phyloP scores from a whole-genome alignment of 1,284 basidiomycete genomes.

The Ceraceosorus guamensis region DNA sequence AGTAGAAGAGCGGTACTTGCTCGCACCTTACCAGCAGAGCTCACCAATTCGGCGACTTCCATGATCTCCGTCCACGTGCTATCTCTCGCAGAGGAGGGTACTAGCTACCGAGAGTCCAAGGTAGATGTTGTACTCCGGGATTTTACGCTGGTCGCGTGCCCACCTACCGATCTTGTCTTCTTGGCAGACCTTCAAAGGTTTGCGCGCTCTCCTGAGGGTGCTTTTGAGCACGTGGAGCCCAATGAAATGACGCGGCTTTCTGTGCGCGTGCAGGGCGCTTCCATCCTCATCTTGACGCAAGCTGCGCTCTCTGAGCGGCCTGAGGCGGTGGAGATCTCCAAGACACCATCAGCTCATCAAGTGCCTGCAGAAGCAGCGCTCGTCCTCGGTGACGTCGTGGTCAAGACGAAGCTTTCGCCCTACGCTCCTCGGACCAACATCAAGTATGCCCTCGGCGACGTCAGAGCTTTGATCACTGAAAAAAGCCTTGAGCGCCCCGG shows the following conservation, averaged over 20 bases:
- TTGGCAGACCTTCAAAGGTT: constrained; percentile 62
- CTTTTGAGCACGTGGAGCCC: constrained; percentile 86
- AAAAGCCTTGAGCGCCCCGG: constrained; percentile 2
- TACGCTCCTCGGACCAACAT: constrained; percentile 26
- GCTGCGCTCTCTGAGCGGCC: no score
- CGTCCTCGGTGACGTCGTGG: constrained; percentile 22
- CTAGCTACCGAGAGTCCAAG: constrained; percentile 67
- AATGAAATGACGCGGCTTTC: constrained; percentile 71
- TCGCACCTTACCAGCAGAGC: no score
- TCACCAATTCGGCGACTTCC: constrained; percentile 13
- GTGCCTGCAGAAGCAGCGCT: constrained; percentile 15
- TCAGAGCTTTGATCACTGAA: constrained; percentile 18
- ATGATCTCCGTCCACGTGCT: constrained; percentile 63
- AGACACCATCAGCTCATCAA: constrained; percentile 7
- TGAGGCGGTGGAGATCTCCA: no score
- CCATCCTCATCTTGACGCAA: neutral
- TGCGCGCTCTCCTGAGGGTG: constrained; percentile 76
- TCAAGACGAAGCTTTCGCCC: constrained; percentile 29
- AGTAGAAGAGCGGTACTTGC: no score
- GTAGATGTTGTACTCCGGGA: constrained; percentile 62
- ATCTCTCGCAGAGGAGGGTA: constrained; percentile 61
- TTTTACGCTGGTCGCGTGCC: constrained; percentile 57
- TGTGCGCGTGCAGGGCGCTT: constrained; percentile 20
- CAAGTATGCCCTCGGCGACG: constrained; percentile 17
- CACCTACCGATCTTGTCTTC: constrained; percentile 63